Evolutionary conservation across 768 basidiomycete genomes (phyloP).

Genomic region (Suillus fuscotomentosus): DNA sequence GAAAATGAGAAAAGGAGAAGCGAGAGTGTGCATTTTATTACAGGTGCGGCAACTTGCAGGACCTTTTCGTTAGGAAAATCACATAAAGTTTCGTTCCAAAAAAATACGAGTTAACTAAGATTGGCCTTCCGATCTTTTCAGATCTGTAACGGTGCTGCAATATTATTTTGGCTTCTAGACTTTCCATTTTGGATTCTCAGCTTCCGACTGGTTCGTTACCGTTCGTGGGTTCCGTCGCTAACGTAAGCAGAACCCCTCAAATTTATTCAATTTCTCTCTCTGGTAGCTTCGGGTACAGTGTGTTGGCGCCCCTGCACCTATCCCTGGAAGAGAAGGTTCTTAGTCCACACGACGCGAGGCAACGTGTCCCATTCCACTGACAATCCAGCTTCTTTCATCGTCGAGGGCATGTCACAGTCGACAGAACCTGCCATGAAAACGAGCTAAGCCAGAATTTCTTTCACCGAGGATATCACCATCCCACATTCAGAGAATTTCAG

Average conservation of each 20-base stretch:
- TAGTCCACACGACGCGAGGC: neutral
- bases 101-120: conserved; percentile 14
- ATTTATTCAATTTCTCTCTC: conserved; percentile 1
- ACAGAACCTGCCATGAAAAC: conserved; percentile 8
- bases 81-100: conserved; percentile 13
- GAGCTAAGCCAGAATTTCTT: neutral
- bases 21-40: conserved; percentile 21
- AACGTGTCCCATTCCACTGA: neutral
- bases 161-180: neutral
- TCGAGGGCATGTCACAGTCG: conserved; percentile 1
- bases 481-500: neutral
- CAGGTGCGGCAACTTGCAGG: neutral
- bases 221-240: conserved; percentile 10
- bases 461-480: neutral
- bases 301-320: neutral
- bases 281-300: neutral
- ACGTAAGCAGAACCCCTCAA: conserved; percentile 15
- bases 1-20: neutral
- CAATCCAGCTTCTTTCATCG: conserved; percentile 5
- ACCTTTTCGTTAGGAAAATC: conserved; percentile 12
- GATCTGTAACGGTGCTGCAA: neutral
- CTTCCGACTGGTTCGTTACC: conserved; percentile 9
- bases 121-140: conserved; percentile 4
- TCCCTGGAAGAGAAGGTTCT: conserved; percentile 2
- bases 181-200: conserved; percentile 1